Evolutionary conservation across 1,284 basidiomycete genomes (phyloP).

Genomic region (Fomitopsis schrenkii): DNA sequence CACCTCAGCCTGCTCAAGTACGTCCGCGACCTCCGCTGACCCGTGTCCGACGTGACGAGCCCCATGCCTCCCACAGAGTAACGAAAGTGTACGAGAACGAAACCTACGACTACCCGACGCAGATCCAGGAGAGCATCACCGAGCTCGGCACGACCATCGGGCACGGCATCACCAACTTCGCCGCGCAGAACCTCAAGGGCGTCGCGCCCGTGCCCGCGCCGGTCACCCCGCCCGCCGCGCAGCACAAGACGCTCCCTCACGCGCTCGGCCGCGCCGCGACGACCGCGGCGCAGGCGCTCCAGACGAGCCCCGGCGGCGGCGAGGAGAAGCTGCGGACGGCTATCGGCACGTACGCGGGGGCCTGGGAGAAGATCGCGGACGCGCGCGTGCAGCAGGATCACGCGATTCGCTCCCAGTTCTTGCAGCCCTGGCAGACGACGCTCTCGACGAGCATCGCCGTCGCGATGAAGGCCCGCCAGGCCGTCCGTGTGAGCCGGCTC

Average conservation of each 20-base stretch:
- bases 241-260: conserved; percentile 95
- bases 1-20: conserved; percentile 82
- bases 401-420: conserved; percentile 70
- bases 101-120: conserved; percentile 84
- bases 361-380: conserved; percentile 86
- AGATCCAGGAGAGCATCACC: conserved; percentile 71
- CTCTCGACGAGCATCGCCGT: conserved; percentile 78
- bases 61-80: conserved; percentile 45
- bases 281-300: conserved; percentile 57
- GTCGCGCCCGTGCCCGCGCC: conserved; percentile 81
- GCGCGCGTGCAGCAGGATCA: conserved; percentile 85
- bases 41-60: conserved; percentile 5
- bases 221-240: conserved; percentile 45
- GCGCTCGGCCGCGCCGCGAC: conserved; percentile 85
- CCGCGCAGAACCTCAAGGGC: conserved; percentile 86
- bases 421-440: conserved; percentile 91
- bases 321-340: conserved; percentile 75
- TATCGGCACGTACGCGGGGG: conserved; percentile 75
- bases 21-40: conserved; percentile 18
- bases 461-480: conserved; percentile 87
- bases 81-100: conserved; percentile 85
- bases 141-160: conserved; percentile 74
- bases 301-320: conserved; percentile 38
- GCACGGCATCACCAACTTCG: conserved; percentile 81
- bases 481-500: conserved; percentile 78